Conservation (phyloP, 768 basidiomycete species). For the Harrya chromipes region DNA sequence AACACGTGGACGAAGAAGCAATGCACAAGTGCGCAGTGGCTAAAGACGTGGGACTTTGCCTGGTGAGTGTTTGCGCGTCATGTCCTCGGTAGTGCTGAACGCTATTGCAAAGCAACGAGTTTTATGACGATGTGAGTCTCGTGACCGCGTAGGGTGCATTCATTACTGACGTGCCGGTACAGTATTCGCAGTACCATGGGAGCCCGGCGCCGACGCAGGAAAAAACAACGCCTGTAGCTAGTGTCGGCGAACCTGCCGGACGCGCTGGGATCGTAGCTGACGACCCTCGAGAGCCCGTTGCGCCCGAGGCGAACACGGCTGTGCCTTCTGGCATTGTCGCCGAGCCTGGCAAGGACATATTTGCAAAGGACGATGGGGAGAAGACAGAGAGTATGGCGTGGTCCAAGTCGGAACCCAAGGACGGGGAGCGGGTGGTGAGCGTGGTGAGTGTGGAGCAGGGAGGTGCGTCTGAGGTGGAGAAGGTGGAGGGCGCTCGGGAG, state of each 20-base stretch:
- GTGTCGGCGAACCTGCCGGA: constrained; percentile 53
- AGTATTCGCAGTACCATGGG: constrained; percentile 59
- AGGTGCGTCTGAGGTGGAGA: not conserved
- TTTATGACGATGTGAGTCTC: constrained; percentile 57
- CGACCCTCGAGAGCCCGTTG: constrained; percentile 24
- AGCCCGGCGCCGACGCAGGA: constrained; percentile 37
- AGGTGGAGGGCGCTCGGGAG: not conserved
- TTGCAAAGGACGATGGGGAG: constrained; percentile 50
- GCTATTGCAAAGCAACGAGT: constrained; percentile 53
- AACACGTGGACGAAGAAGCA: constrained; percentile 79
- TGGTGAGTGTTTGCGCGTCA: constrained; percentile 50
- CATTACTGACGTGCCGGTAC: not conserved
- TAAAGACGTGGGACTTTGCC: constrained; percentile 95
- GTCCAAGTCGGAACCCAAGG: constrained; percentile 9
- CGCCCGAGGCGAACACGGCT: constrained; percentile 32
- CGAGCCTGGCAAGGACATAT: constrained; percentile 76
- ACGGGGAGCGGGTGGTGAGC: constrained; percentile 36
- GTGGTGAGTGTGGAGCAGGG: constrained; percentile 17
- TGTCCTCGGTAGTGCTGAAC: not conserved
- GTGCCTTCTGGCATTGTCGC: constrained; percentile 50
- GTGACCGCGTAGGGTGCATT: not conserved
- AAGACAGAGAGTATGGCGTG: constrained; percentile 44
- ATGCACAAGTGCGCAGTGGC: constrained; percentile 76
- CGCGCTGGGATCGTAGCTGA: constrained; percentile 54
- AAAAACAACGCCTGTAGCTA: constrained; percentile 39